A percentile compares a stretch with the other conserved stretches of the same genome.
These are phyloP conservation scores for Flaveria bidentis DNA, from an alignment of 129 eudicot genomes.

Conservation along the genomic window DNA sequence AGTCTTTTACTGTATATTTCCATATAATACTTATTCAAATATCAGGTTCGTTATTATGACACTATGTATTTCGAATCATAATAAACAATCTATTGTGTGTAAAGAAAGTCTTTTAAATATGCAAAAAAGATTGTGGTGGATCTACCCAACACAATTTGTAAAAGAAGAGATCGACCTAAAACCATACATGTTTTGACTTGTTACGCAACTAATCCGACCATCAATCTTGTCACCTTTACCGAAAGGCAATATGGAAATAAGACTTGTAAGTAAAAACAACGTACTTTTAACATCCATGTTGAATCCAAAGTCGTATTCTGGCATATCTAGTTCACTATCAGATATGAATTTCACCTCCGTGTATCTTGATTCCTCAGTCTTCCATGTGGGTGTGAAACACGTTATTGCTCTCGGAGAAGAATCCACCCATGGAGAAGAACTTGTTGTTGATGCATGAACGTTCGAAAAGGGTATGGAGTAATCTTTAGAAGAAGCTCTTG, in stretches of 20 bases:
- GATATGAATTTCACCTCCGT: conserved; percentile 54
- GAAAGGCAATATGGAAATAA: not conserved
- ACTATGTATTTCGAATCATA: not conserved
- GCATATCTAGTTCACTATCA: conserved; percentile 43
- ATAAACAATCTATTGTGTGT: not conserved
- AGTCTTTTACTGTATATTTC: too few species aligned
- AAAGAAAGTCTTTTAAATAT: not conserved
- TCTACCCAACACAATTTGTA: not conserved
- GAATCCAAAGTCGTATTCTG: conserved; percentile 45
- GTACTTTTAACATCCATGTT: conserved; percentile 38
- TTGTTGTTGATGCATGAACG: conserved; percentile 20
- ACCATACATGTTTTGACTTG: not conserved
- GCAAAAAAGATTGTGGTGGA: not conserved
- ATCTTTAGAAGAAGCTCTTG: conserved; percentile 36
- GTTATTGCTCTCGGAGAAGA: conserved; percentile 43
- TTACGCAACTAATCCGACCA: not conserved
- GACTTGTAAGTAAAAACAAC: conserved; percentile 8
- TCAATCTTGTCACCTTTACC: not conserved
- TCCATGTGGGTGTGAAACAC: conserved; percentile 45
- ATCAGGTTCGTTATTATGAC: not conserved
- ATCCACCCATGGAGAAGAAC: conserved; percentile 28
- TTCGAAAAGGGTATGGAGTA: conserved; percentile 33
- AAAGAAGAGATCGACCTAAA: not conserved
- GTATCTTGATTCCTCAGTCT: conserved; percentile 55
- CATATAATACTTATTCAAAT: not conserved